phyloP scores from a whole-genome alignment of 1,284 basidiomycete species.

The Ceratorhiza oryzae-sativae region DNA sequence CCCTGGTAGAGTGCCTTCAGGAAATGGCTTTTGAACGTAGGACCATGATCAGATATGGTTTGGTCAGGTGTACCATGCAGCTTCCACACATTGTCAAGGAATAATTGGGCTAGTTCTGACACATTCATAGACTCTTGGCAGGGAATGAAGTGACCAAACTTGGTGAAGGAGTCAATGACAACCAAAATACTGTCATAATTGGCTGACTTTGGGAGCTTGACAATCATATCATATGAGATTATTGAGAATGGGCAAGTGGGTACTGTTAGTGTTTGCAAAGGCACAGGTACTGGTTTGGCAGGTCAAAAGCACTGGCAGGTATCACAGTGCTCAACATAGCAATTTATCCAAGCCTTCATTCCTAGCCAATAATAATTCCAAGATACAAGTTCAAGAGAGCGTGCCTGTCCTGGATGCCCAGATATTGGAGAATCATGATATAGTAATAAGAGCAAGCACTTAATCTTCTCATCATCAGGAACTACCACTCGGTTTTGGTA shows the following conservation, averaged over 20 bases:
- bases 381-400: constrained; percentile 33
- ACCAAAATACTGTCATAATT: constrained; percentile 50
- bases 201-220: constrained; percentile 46
- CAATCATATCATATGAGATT: constrained; percentile 51
- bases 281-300: constrained; percentile 25
- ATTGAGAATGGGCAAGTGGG: constrained; percentile 47
- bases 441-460: background rate
- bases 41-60: constrained; percentile 46
- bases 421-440: constrained; percentile 36
- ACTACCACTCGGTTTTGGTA: constrained; percentile 34
- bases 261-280: constrained; percentile 42
- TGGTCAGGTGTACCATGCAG: constrained; percentile 42
- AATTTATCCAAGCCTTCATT: constrained; percentile 32
- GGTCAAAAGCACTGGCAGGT: constrained; percentile 41
- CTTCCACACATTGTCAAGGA: constrained; percentile 6
- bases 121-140: constrained; percentile 39
- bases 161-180: constrained; percentile 50
- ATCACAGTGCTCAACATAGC: constrained; percentile 44
- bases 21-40: constrained; percentile 45
- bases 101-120: background rate
- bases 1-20: constrained; percentile 41
- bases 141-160: constrained; percentile 48
- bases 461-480: constrained; percentile 40
- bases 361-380: constrained; percentile 43
- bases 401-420: constrained; percentile 39